Evolutionary conservation across 2,329 filamentous ascomycete genomes (phyloP).

Genomic region (Apiospora phragmitis): DNA sequence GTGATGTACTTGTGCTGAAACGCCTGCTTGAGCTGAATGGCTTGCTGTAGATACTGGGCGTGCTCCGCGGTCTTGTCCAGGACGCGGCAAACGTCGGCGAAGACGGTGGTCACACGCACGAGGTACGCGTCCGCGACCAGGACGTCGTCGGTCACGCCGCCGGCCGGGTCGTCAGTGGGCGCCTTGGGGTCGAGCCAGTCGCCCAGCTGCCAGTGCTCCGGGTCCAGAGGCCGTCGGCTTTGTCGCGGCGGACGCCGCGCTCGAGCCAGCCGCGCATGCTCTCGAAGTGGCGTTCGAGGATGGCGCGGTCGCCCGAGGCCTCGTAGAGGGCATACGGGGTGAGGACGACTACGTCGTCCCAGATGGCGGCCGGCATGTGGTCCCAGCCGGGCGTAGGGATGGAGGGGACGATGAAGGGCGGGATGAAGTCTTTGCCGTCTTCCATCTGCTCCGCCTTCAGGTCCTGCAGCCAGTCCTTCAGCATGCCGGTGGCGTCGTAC

Average conservation of each 20-base stretch:
- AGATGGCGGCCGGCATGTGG: constrained; percentile 25
- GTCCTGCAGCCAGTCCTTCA: constrained; percentile 40
- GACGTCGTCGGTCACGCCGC: constrained; percentile 32
- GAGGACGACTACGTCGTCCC: constrained; percentile 33
- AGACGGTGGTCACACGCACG: constrained; percentile 32
- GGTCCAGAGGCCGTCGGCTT: constrained; percentile 33
- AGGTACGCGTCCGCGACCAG: constrained; percentile 41
- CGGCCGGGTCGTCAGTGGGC: constrained; percentile 33
- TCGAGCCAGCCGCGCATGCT: constrained; percentile 33
- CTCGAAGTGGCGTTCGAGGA: constrained; percentile 28
- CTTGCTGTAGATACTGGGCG: constrained; percentile 18
- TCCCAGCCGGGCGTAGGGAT: background rate
- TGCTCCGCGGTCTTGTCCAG: constrained; percentile 24
- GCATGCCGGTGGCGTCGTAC: constrained; percentile 40
- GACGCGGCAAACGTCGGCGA: constrained; percentile 25
- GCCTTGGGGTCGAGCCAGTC: constrained; percentile 44
- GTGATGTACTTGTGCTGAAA: constrained; percentile 18
- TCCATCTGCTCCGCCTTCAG: constrained; percentile 15
- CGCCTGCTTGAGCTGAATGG: constrained; percentile 16
- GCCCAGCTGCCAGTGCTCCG: constrained; percentile 33
- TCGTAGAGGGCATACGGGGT: constrained; percentile 33
- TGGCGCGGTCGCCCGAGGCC: constrained; percentile 27
- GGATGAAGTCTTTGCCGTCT: background rate
- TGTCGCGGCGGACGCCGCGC: constrained; percentile 26
- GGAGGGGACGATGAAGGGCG: background rate